Base-by-base conservation (phyloP, 352 stramenopile genomes). In the Phytophthora kernoviae region DNA sequence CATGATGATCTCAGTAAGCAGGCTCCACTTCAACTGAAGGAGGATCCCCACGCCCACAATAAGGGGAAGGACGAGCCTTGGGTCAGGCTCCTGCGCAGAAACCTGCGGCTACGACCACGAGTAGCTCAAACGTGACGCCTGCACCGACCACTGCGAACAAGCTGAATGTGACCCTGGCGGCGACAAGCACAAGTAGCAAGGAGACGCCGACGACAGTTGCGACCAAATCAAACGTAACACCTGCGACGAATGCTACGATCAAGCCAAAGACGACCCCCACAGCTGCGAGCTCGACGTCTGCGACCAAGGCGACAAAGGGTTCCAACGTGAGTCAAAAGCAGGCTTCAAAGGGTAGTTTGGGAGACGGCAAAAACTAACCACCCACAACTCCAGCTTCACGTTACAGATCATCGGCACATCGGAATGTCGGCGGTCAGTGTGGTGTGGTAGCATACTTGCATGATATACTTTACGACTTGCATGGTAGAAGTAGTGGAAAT, bases 401-500 rank as follows among this genome's bases (percentile, higher is more conserved):
- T 4, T 34, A 32, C 21, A 46, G 7, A 33, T 21, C 50, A 40
- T 27, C 47, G 49, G 26, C 46, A 57, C 57, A 57, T 54, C 9
- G 49, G 57, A 65, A 65, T 65, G 57, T 2, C 34, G 33, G 21
- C 8, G 34, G n/a, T 42, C 46, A 27, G n/a, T 17, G 21, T 50
- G 26, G 12, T 48, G 26, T 1, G 30, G 32, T 56, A 15, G 42
- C 30, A 41, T 15, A 41, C 18, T 18, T 41, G 34, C 34, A 11
- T 34, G 6, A 11, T 34, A 34, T 34, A n/a, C 30, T 34, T 11
- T 34, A 34, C 30, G 30, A 34, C n/a, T n/a, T n/a, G n/a, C n/a
- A n/a, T n/a, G n/a, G n/a, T n/a, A n/a, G n/a, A n/a, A n/a, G n/a
- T n/a, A n/a, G n/a, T n/a, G n/a, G n/a, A n/a, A n/a, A n/a, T n/a